phyloP scores from a whole-genome alignment of 495 filamentous ascomycete genomes.

The Parachaetomium inaequale region DNA sequence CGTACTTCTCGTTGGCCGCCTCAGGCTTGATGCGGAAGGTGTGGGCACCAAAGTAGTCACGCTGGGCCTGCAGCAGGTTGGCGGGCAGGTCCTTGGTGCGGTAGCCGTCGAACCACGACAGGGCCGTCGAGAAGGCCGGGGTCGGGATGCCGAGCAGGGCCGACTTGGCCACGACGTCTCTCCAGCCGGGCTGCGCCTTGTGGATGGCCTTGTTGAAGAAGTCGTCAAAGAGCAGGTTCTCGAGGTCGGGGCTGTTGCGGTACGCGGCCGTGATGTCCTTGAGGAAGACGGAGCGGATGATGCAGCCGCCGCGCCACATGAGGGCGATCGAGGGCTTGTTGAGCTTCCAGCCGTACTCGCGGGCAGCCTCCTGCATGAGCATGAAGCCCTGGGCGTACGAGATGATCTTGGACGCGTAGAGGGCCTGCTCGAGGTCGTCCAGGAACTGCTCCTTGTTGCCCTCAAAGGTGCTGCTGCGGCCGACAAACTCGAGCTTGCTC shows the following conservation, averaged over 20 bases:
- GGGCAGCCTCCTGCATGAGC: slow-evolving; percentile 98
- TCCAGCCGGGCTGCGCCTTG: slow-evolving; percentile 92
- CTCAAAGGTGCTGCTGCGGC: slow-evolving; percentile 72
- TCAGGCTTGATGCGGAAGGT: slow-evolving; percentile 98
- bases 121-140: slow-evolving; percentile 91
- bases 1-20: slow-evolving; percentile 75
- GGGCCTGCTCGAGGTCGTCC: slow-evolving; percentile 94
- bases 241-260: slow-evolving; percentile 87
- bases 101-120: slow-evolving; percentile 98
- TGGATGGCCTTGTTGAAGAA: slow-evolving; percentile 99
- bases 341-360: slow-evolving; percentile 94
- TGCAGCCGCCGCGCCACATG: slow-evolving; percentile 99
- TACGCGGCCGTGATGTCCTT: slow-evolving; percentile 98
- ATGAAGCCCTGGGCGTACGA: slow-evolving; percentile 99
- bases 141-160: slow-evolving; percentile 92
- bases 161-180: slow-evolving; percentile 87
- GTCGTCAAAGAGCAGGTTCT: slow-evolving; percentile 97
- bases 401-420: slow-evolving; percentile 99
- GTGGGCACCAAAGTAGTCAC: slow-evolving; percentile 99
- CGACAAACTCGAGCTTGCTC: slow-evolving; percentile 64
- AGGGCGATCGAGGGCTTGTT: slow-evolving; percentile 99
- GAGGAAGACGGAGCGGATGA: slow-evolving; percentile 99
- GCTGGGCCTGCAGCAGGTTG: slow-evolving; percentile 96
- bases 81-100: slow-evolving; percentile 91
- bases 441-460: slow-evolving; percentile 92